Evolutionary conservation across 306 rosid genomes (phyloP).

Genomic region (Cucurbita pepo): DNA sequence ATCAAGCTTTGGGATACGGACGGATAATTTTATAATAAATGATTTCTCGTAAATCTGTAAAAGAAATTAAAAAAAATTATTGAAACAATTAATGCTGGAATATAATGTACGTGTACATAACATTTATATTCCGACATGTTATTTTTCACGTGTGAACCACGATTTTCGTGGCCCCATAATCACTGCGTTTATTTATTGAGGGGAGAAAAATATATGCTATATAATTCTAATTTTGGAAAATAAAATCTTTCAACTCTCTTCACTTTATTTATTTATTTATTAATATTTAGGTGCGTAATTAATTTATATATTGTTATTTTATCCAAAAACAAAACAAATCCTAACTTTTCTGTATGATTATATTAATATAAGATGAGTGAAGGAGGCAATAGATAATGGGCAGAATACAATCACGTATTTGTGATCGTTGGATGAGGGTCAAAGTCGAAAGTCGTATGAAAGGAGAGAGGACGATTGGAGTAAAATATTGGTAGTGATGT

Average conservation of each 20-base stretch:
- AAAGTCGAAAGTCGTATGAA: not conserved
- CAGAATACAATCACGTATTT: not conserved
- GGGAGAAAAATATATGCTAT: not conserved
- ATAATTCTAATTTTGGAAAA: not conserved
- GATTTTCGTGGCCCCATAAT: not conserved
- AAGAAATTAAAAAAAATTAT: not conserved
- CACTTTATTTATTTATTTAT: no score
- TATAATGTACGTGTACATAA: not conserved
- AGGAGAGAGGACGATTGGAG: not conserved
- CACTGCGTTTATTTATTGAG: not conserved
- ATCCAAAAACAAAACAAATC: no score
- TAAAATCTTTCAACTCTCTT: not conserved
- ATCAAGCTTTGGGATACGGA: not conserved
- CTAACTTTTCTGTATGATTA: no score
- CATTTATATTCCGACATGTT: not conserved
- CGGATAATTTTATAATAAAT: not conserved
- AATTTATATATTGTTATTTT: no score
- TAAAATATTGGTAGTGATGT: not conserved
- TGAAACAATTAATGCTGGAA: not conserved
- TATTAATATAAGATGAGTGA: no score
- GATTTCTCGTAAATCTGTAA: not conserved
- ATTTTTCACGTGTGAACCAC: constrained; percentile 1
- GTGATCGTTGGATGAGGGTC: not conserved
- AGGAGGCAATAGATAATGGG: no score
- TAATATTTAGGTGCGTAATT: no score